Conservation (phyloP, 805 yeast genomes). For the Starmerella bombi region DNA sequence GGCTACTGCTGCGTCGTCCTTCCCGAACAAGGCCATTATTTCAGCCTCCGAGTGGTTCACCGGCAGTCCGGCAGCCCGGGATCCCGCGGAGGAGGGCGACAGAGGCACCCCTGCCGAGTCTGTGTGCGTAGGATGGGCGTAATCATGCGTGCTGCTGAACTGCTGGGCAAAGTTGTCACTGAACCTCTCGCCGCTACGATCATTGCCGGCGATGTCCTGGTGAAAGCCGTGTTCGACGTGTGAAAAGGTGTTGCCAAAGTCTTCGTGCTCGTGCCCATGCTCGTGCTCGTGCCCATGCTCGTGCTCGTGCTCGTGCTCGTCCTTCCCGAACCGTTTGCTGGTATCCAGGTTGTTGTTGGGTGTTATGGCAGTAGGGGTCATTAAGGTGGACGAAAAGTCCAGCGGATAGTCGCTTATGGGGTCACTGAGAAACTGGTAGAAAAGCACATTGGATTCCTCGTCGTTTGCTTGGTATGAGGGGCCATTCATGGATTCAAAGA, state of each 20-base stretch:
- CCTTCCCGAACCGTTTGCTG: too few species aligned
- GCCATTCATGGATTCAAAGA: background rate
- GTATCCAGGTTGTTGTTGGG: too few species aligned
- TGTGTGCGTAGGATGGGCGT: conserved; percentile 3
- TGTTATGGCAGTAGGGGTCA: conserved; percentile 12
- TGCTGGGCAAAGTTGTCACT: conserved; percentile 6
- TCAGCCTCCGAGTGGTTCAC: background rate
- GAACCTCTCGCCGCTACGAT: background rate
- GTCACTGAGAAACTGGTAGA: conserved; percentile 14
- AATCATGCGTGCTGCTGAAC: conserved; percentile 2
- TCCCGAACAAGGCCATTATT: too few species aligned
- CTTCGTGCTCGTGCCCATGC: too few species aligned
- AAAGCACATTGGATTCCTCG: conserved; percentile 9
- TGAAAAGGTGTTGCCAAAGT: background rate
- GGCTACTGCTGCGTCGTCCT: too few species aligned
- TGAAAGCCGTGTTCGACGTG: background rate
- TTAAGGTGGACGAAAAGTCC: conserved; percentile 11
- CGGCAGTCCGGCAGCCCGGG: background rate
- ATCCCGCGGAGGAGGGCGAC: conserved; percentile 11
- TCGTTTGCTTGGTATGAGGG: background rate
- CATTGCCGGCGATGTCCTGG: background rate
- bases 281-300: background rate
- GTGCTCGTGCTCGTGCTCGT: too few species aligned
- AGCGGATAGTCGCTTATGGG: conserved; percentile 12
- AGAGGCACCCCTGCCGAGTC: conserved; percentile 10